Evolutionary conservation across 116 monocot genomes (phyloP), one percentile per base, ranked within the genome.

Genomic region (Dioscorea cayenensis): DNA sequence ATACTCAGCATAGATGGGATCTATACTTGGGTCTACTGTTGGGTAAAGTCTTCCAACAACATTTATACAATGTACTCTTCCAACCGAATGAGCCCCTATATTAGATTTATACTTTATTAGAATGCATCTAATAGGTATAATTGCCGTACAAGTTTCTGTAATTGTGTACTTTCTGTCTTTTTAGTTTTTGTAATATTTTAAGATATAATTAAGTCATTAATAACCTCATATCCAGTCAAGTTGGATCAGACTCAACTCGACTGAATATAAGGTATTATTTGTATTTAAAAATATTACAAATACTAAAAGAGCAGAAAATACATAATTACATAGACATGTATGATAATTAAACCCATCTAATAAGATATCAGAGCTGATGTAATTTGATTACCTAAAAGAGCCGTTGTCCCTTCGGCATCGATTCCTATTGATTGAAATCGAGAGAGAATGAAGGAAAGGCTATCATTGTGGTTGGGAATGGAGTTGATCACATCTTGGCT

Each of bases 21-120:
- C 78, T 1, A 85, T 65, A 4, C 75, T 78, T 22, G 72, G 78
- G 60, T 85, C 85, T 3, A 81, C 43, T 20, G 19, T 49, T 4
- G 81, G 85, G 71, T 81, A 78, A 66, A 87, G 87, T 58, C 83
- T 43, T 3, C 28, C 69, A 0, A 81, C 78, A n/a, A 87, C 75
- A 72, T 83, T 83, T 6, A 70, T 22, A 37, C 87, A 87, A 69
- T 87, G 87, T 13, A 81, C 80, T 66, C 83, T 71, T 28, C 87
- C 87, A 4, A 87, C 83, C 0, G 87, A 87, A 63, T 87, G 87
- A 16, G 87, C 80, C 19, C 85, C 85, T 85, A 43, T 12, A 43
- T 32, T 32, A 32, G 32, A 32, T 32, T 3, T 32, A 2, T 32
- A 32, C 4, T 32, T 32, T 32, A 32, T 32, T 32, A 32, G 32